Percentiles rank a stretch among this genome's conserved stretches.
These are phyloP conservation scores for Trametes maxima DNA, from an alignment of 768 basidiomycete genomes.

Conservation along the genomic window DNA sequence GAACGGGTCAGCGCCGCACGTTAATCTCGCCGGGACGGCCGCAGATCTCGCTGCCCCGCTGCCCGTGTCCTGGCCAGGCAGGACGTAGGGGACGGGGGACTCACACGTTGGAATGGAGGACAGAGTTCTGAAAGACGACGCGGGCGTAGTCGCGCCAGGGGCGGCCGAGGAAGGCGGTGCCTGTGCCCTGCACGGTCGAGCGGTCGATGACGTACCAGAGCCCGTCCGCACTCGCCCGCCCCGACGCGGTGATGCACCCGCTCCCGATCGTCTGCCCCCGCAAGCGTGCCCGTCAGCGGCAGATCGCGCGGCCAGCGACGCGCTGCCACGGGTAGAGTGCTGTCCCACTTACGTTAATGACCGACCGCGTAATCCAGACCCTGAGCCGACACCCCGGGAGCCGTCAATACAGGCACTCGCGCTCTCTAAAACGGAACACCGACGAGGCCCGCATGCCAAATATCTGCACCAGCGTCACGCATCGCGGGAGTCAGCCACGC, in stretches of 20 bases:
- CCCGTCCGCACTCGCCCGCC: conserved; percentile 26
- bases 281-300: neutral
- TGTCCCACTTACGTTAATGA: conserved; percentile 31
- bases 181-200: conserved; percentile 29
- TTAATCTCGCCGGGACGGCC: neutral
- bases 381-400: conserved; percentile 7
- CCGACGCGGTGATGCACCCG: conserved; percentile 29
- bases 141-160: conserved; percentile 33
- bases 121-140: conserved; percentile 34
- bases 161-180: conserved; percentile 29
- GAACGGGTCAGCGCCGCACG: neutral
- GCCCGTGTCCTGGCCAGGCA: neutral
- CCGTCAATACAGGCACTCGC: neutral
- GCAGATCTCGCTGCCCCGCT: too few relatives aligned
- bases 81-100: neutral
- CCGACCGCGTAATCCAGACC: conserved; percentile 27
- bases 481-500: neutral
- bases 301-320: neutral
- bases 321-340: too few relatives aligned
- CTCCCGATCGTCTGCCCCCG: conserved; percentile 22
- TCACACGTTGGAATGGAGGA: conserved; percentile 25
- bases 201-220: conserved; percentile 31
- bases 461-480: conserved; percentile 16
- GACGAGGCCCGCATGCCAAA: conserved; percentile 29
- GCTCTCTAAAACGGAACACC: neutral